Evolutionary conservation across 768 basidiomycete genomes (phyloP), one percentile per base, ranked within the genome.

Genomic region (Scleroderma bovista): DNA sequence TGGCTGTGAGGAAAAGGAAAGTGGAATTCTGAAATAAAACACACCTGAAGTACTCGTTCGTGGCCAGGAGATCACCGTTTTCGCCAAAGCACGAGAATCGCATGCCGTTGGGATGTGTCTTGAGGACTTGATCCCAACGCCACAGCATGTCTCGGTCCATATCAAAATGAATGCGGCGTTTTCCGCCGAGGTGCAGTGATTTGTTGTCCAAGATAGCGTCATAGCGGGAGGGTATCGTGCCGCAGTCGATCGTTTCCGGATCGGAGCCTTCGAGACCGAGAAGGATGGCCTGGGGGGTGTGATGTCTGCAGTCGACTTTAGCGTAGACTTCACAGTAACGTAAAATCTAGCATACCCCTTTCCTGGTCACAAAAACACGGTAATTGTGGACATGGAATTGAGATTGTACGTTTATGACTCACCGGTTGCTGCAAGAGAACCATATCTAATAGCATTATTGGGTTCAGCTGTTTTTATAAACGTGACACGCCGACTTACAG

Each of bases 381-480:
- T 15, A 38, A 48, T 36, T 57, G 54, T 46, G 26, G 38, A 47
- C 16, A 15, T 26, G 17, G 44, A 22, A 47, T 37, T 44, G 34
- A 22, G 46, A 49, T 16, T 26, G 46, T 6, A 29, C 44, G 44
- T 37, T 39, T 29, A 20, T 17, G 20, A 57, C 71, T 48, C 50
- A 83, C 86, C 93, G 59, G 95, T 97, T 7, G 95, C 94, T 3
- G 95, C 93, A 29, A 97, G 75, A 8, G 88, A 92, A 24, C 94
- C 94, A 66, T 95, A 94, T 45, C 88, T 91, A 42, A 42, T 48
- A 31, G 43, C 37, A 15, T 37, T 6, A 45, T 43, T 47, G 51
- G 51, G 43, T 23, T 50, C 24, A 44, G 36, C 41, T 36, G 34
- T 51, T 43, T 46, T 29, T 51, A 41, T 63, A 29, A 36, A 31